Conservation (phyloP, 2,329 filamentous ascomycete species). For the Emydomyces testavorans region DNA sequence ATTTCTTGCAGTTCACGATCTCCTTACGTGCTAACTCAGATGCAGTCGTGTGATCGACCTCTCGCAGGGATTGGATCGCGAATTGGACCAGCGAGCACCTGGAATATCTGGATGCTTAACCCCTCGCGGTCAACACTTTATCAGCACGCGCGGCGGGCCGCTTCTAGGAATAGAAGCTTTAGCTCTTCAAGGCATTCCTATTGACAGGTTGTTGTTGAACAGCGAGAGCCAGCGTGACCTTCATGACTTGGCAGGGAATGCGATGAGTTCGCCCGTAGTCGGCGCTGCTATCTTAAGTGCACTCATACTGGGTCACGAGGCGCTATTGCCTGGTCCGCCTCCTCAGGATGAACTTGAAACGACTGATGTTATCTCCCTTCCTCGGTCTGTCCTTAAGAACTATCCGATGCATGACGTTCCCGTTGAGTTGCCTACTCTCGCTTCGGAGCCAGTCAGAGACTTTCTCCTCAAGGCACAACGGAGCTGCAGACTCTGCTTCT, state of each 20-base stretch:
- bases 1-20: neutral
- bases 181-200: conserved; percentile 55
- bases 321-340: conserved; percentile 21
- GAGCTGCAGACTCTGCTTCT: conserved; percentile 44
- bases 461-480: conserved; percentile 20
- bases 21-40: conserved; percentile 9
- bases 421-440: conserved; percentile 12
- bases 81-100: conserved; percentile 36
- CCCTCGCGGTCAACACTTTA: conserved; percentile 50
- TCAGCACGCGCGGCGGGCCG: conserved; percentile 49
- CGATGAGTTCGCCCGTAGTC: conserved; percentile 65
- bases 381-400: conserved; percentile 7
- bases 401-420: conserved; percentile 15
- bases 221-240: conserved; percentile 51
- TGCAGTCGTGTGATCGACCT: conserved; percentile 45
- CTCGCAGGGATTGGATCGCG: conserved; percentile 61
- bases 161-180: conserved; percentile 54
- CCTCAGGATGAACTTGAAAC: neutral
- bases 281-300: conserved; percentile 51
- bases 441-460: conserved; percentile 12
- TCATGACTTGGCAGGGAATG: conserved; percentile 64
- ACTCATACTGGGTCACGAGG: conserved; percentile 36
- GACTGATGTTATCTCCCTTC: neutral
- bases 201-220: conserved; percentile 51
- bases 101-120: conserved; percentile 59